Conservation (phyloP, 2,329 filamentous ascomycete genomes). For the Calonectria ilicicola region DNA sequence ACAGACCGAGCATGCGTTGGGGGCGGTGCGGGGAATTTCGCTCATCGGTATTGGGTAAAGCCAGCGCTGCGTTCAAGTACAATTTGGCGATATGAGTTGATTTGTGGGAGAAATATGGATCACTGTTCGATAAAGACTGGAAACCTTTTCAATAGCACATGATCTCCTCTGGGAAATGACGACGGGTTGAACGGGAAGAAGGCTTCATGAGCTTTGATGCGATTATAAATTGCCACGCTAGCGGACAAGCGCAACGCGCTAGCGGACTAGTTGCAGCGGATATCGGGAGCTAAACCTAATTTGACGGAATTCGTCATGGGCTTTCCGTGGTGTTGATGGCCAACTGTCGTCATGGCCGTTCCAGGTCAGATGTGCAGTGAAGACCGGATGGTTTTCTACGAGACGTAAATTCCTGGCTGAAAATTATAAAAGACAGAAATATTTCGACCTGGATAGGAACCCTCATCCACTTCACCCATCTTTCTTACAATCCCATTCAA, state of each 20-base stretch:
- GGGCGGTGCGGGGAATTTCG: neutral
- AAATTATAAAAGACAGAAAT: neutral
- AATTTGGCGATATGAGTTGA: neutral
- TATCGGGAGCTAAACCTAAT: neutral
- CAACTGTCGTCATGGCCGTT: neutral
- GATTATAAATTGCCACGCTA: neutral
- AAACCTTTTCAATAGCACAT: neutral
- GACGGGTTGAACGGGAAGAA: neutral
- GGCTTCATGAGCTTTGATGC: neutral
- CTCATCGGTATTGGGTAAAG: neutral
- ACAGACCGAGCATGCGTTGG: neutral
- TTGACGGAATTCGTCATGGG: neutral
- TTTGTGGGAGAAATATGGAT: neutral
- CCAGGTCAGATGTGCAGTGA: too few relatives aligned
- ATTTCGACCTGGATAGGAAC: too few relatives aligned
- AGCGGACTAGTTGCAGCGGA: neutral
- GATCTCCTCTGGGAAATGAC: neutral
- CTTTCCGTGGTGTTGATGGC: neutral
- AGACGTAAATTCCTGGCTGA: neutral
- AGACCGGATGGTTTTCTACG: too few relatives aligned
- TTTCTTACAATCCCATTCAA: neutral
- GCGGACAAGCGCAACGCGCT: neutral
- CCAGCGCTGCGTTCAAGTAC: neutral
- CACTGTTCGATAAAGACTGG: neutral
- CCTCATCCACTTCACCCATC: neutral